phyloP scores from a whole-genome alignment of 139 green algal genomes.

The Diplosphaera chodatii region DNA sequence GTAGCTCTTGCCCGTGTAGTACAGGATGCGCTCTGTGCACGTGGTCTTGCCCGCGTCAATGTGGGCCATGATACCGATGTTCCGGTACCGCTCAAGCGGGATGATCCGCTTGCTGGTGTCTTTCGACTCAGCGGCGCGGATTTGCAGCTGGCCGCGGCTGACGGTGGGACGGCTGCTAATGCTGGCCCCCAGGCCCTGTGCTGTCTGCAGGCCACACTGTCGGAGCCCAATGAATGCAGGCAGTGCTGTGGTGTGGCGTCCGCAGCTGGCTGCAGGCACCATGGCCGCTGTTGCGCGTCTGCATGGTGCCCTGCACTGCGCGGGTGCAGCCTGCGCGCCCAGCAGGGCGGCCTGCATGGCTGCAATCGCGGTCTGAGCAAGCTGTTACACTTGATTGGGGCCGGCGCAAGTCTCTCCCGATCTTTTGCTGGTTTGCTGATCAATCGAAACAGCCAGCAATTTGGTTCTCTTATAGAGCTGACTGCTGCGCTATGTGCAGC shows the following conservation, averaged over 20 bases:
- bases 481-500: no score
- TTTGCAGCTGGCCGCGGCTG: background rate
- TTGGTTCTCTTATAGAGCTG: no score
- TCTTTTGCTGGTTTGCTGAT: no score
- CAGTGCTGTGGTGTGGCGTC: background rate
- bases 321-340: background rate
- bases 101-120: conserved; percentile 10
- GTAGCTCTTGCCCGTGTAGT: conserved; percentile 98
- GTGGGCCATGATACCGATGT: conserved; percentile 99
- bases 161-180: background rate
- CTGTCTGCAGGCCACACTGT: background rate
- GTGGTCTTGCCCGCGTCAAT: conserved; percentile 98
- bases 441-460: no score
- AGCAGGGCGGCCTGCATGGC: background rate
- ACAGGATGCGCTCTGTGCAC: conserved; percentile 96
- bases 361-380: no score
- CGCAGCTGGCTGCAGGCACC: background rate
- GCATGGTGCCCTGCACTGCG: background rate
- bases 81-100: conserved; percentile 88
- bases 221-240: background rate
- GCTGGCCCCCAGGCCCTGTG: background rate
- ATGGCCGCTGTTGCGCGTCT: background rate
- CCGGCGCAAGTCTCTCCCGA: no score
- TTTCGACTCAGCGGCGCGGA: background rate
- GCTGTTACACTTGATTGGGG: no score